Percentiles rank a stretch among this genome's conserved stretches.
Evolutionary conservation across 2,329 filamentous ascomycete species (phyloP).

Genomic region (Metarhizium sp.): DNA sequence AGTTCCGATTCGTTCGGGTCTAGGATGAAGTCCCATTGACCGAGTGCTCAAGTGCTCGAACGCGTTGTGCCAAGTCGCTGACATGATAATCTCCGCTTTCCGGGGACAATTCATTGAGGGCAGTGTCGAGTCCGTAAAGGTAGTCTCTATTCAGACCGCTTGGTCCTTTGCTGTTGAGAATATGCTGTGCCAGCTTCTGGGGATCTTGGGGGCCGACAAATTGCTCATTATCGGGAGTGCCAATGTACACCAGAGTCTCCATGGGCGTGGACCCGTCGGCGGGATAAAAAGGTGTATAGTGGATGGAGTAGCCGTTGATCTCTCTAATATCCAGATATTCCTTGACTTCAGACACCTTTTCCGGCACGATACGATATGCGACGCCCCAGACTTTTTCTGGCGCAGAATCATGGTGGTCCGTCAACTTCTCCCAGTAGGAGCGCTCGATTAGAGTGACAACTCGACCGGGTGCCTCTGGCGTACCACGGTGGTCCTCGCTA

Average conservation of each 20-base stretch:
- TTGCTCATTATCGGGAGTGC: constrained; percentile 84
- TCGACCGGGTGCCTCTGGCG: constrained; percentile 74
- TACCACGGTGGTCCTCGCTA: constrained; percentile 92
- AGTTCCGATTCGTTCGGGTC: neutral
- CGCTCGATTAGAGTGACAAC: constrained; percentile 89
- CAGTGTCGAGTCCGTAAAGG: constrained; percentile 67
- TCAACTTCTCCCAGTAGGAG: constrained; percentile 71
- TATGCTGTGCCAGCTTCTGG: constrained; percentile 68
- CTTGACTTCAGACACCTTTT: constrained; percentile 70
- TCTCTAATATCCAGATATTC: constrained; percentile 91
- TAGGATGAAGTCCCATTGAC: neutral
- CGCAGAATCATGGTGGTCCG: constrained; percentile 53
- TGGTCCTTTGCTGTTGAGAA: constrained; percentile 65
- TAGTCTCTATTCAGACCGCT: constrained; percentile 91
- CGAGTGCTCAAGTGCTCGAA: constrained; percentile 46
- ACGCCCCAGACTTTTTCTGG: constrained; percentile 77
- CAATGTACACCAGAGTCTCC: constrained; percentile 76
- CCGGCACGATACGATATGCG: constrained; percentile 72
- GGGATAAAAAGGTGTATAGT: constrained; percentile 75
- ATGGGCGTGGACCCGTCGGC: constrained; percentile 31
- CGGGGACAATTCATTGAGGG: constrained; percentile 60
- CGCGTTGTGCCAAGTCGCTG: constrained; percentile 65
- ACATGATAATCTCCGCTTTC: constrained; percentile 80
- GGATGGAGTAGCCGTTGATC: constrained; percentile 94
- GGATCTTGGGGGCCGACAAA: constrained; percentile 81